Evolutionary conservation across 176 grass and related monocot species (phyloP).

Genomic region (Aegilops bicornis): DNA sequence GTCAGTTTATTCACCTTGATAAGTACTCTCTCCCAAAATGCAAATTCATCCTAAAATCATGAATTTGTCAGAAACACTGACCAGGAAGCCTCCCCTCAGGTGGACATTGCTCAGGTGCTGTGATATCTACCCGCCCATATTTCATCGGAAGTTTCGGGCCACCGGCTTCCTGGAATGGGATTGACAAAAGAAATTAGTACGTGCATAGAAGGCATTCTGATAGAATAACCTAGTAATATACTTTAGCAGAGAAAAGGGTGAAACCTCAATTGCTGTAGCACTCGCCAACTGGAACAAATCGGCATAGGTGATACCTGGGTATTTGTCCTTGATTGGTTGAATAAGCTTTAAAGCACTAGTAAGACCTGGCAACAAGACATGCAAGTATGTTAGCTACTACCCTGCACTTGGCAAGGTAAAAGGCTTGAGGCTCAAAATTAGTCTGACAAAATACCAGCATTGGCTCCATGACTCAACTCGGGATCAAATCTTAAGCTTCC

Average conservation of each 20-base stretch:
- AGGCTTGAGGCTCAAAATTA: not conserved
- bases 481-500: constrained; percentile 89
- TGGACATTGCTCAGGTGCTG: constrained; percentile 79
- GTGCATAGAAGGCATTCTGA: not conserved
- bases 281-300: constrained; percentile 98
- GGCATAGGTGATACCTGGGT: constrained; percentile 72
- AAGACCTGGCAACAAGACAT: constrained; percentile 45
- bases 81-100: constrained; percentile 89
- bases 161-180: constrained; percentile 71
- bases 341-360: constrained; percentile 83
- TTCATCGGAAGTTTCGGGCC: constrained; percentile 92
- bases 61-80: constrained; percentile 30
- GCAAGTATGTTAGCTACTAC: not conserved
- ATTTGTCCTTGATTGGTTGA: constrained; percentile 88
- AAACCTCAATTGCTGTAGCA: constrained; percentile 95
- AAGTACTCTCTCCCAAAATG: not conserved
- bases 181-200: constrained; percentile 12
- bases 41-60: constrained; percentile 16
- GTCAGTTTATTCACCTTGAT: constrained; percentile 15
- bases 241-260: constrained; percentile 14
- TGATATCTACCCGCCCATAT: constrained; percentile 85
- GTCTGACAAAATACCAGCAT: constrained; percentile 56
- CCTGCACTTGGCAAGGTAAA: not conserved
- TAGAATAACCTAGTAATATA: not conserved
- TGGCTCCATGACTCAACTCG: constrained; percentile 91